These are phyloP conservation scores for Fusarium devonianum DNA, from an alignment of 2,329 filamentous ascomycete genomes.

Conservation along the genomic window DNA sequence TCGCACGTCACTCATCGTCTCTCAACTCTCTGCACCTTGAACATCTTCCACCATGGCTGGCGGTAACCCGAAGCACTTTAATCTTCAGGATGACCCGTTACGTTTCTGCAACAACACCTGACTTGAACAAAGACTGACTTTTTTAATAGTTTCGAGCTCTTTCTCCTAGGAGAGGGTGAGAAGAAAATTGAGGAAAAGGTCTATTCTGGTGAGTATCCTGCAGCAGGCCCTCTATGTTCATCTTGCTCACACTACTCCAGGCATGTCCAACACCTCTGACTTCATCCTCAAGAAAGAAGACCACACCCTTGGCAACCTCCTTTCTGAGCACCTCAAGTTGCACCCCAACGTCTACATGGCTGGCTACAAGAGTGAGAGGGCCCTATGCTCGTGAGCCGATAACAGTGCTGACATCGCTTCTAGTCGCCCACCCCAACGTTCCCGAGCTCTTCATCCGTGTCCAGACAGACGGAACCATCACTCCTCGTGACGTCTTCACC, in stretches of 20 bases:
- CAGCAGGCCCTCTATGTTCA: not conserved
- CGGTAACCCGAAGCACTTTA: conserved; percentile 51
- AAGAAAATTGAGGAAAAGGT: conserved; percentile 91
- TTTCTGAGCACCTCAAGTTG: conserved; percentile 84
- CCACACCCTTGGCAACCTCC: conserved; percentile 90
- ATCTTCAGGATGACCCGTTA: conserved; percentile 48
- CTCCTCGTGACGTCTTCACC: conserved; percentile 87
- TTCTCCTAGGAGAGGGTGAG: conserved; percentile 85
- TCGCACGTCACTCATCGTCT: not conserved
- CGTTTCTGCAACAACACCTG: conserved; percentile 29
- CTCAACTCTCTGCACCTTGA: not conserved
- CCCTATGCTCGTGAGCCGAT: not conserved
- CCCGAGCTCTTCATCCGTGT: conserved; percentile 75
- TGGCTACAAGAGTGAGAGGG: conserved; percentile 81
- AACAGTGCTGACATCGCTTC: conserved; percentile 11
- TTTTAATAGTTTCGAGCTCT: conserved; percentile 82
- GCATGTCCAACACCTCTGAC: conserved; percentile 92
- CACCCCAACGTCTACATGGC: conserved; percentile 86
- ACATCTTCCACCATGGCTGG: conserved; percentile 42
- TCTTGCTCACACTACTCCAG: conserved; percentile 45
- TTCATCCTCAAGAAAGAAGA: conserved; percentile 98
- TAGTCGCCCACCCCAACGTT: conserved; percentile 66
- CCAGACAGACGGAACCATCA: conserved; percentile 87
- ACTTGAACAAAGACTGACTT: conserved; percentile 32
- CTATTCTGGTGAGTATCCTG: conserved; percentile 78